Base-by-base conservation (phyloP, 2,329 filamentous ascomycete species). In the Tolypocladium amazonense region DNA sequence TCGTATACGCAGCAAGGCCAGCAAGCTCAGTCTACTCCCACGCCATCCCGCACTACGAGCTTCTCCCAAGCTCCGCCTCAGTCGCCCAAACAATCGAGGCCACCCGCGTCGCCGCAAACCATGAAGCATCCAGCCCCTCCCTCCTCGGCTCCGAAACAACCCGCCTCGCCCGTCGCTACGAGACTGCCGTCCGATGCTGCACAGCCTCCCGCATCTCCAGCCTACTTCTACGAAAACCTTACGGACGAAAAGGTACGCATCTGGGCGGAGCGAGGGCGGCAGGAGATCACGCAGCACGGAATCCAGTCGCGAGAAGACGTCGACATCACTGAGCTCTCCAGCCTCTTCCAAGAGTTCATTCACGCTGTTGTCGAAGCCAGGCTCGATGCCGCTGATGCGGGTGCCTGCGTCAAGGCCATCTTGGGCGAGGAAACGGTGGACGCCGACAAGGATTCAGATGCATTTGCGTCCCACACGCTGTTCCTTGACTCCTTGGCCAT, bases 401-500 rank as follows among this genome's bases (percentile, higher is more conserved):
- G 92, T 33, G 76, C 75, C 25, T 82, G 86, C 59, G 81, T 96
- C 60, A 88, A 87, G 68, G 85, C 92, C 62, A 88, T 96, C 33
- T 76, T 95, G 38, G 82, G 81, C 23, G 77, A 82, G 59, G 78
- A 83, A 62, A 72, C 76, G 60, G 74, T 77, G 38, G 78, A 81
- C 58, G 76, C 79, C 59, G 76, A 79, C 64, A 75, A 79, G 61
- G 77, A 80, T 70, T 77, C 67, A 62, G 80, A 71, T 63, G 72
- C 72, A 37, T 83, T 89, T 64, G 85, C 89, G 67, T 76, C 85
- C 4, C 81, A 85, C 58, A 85, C 85, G 4, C 77, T 92, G 23
- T 94, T 97, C 68, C 82, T 96, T 63, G 92, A 96, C 73, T 89
- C 86, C 0, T 76, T 97, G 41, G 89, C 90, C 3, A 86, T 94